Evolutionary conservation across 192 early-diverging fungal species (phyloP).

Genomic region (Coemansia sp.): DNA sequence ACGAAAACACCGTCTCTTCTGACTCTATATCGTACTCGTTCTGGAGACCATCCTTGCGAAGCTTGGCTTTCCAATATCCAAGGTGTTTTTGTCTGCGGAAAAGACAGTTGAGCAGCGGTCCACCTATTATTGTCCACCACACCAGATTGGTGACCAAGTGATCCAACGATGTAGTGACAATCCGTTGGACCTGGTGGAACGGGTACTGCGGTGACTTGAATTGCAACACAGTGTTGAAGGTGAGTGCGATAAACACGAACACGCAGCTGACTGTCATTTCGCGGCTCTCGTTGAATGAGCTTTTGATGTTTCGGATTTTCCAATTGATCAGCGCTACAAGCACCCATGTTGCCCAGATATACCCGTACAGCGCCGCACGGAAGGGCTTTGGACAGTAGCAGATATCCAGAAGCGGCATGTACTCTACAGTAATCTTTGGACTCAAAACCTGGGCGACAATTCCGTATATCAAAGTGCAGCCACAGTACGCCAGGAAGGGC

Average conservation of each 20-base stretch:
- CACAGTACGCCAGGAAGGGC: constrained; percentile 32
- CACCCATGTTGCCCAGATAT: constrained; percentile 48
- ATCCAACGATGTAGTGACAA: constrained; percentile 40
- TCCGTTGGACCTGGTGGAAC: constrained; percentile 28
- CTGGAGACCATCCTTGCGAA: constrained; percentile 42
- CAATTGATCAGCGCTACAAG: constrained; percentile 37
- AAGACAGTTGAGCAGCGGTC: constrained; percentile 34
- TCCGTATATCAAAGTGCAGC: constrained; percentile 28
- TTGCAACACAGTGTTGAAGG: constrained; percentile 34
- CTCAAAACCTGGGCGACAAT: constrained; percentile 36
- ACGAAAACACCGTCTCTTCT: not conserved
- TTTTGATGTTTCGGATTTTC: constrained; percentile 52
- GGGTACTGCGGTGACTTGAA: constrained; percentile 32
- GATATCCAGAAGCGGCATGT: constrained; percentile 21
- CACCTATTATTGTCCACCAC: constrained; percentile 53
- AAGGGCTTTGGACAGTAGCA: constrained; percentile 44
- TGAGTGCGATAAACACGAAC: constrained; percentile 36
- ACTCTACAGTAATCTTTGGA: constrained; percentile 27
- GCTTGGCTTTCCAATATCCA: constrained; percentile 29
- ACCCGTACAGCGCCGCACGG: constrained; percentile 25
- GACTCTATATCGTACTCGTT: constrained; percentile 40
- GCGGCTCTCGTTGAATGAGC: constrained; percentile 52
- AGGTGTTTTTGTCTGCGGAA: constrained; percentile 31
- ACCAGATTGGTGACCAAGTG: constrained; percentile 43
- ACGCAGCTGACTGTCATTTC: constrained; percentile 42